Conservation (phyloP, 192 early-diverging fungal genomes). For the Gryganskiella cystojenkinii region DNA sequence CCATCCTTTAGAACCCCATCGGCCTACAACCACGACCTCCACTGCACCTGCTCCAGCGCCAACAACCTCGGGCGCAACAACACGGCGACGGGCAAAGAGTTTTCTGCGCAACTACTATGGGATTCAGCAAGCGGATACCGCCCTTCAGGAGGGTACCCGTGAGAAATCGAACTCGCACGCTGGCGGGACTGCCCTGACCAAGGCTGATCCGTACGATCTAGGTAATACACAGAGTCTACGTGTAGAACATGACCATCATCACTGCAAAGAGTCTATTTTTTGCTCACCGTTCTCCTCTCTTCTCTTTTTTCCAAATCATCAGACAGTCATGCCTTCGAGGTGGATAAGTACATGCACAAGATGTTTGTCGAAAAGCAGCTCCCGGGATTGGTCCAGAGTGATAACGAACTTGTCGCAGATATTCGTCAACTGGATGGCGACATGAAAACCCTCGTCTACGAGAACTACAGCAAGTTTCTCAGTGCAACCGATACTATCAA, state of each 20-base stretch:
- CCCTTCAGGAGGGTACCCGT: constrained; percentile 17
- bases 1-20: constrained; percentile 3
- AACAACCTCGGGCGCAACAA: constrained; percentile 4
- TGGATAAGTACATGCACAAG: constrained; percentile 83
- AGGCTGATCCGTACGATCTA: constrained; percentile 74
- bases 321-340: constrained; percentile 79
- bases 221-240: too few species aligned
- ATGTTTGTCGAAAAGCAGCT: constrained; percentile 75
- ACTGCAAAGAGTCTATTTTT: too few species aligned
- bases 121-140: constrained; percentile 37
- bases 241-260: too few species aligned
- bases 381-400: constrained; percentile 72
- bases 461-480: constrained; percentile 98
- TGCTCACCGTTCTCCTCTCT: neutral
- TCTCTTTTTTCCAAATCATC: too few species aligned
- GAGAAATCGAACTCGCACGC: constrained; percentile 30
- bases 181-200: constrained; percentile 39
- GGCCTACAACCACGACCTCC: neutral
- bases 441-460: constrained; percentile 98
- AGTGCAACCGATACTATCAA: constrained; percentile 93
- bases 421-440: constrained; percentile 92
- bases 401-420: constrained; percentile 84
- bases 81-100: constrained; percentile 55
- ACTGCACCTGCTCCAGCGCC: neutral
- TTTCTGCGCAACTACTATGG: constrained; percentile 69